Conservation (phyloP, 2,329 filamentous ascomycete species). For the Aspergillus cejpii region DNA sequence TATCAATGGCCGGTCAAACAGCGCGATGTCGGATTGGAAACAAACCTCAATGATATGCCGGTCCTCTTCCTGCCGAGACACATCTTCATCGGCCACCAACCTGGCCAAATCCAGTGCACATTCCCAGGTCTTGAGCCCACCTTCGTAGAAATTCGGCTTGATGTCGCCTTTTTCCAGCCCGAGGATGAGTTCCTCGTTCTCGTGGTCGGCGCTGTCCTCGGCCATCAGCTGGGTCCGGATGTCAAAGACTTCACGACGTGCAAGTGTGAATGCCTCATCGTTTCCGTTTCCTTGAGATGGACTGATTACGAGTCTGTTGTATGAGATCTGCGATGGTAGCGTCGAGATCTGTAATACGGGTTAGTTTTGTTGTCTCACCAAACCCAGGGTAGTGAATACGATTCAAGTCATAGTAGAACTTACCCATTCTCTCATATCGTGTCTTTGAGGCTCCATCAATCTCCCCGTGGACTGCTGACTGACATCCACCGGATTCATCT, state of each 20-base stretch:
- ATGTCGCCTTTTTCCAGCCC: conserved; percentile 53
- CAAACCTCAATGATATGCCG: conserved; percentile 41
- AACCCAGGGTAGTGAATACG: background rate
- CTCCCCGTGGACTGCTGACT: conserved; percentile 22
- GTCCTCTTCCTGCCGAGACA: conserved; percentile 9
- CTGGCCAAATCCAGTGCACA: conserved; percentile 55
- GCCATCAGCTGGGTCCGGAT: conserved; percentile 59
- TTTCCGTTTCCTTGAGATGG: conserved; percentile 12
- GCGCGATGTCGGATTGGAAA: background rate
- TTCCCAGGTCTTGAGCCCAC: conserved; percentile 64
- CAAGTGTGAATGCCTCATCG: conserved; percentile 32
- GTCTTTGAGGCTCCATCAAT: conserved; percentile 34
- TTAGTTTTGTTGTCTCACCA: conserved; percentile 6
- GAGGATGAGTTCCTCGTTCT: conserved; percentile 41
- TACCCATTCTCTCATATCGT: conserved; percentile 46
- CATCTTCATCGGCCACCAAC: conserved; percentile 20
- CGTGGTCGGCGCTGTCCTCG: conserved; percentile 43
- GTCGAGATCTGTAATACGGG: conserved; percentile 42
- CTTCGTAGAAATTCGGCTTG: conserved; percentile 57
- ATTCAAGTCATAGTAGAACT: conserved; percentile 19
- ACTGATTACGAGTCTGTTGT: conserved; percentile 47
- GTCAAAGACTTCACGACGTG: conserved; percentile 57
- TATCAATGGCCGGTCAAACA: background rate
- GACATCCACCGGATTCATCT: conserved; percentile 6
- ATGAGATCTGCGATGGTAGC: conserved; percentile 55